Evolutionary conservation across 768 basidiomycete genomes (phyloP).

Genomic region (Lactarius trivialis): DNA sequence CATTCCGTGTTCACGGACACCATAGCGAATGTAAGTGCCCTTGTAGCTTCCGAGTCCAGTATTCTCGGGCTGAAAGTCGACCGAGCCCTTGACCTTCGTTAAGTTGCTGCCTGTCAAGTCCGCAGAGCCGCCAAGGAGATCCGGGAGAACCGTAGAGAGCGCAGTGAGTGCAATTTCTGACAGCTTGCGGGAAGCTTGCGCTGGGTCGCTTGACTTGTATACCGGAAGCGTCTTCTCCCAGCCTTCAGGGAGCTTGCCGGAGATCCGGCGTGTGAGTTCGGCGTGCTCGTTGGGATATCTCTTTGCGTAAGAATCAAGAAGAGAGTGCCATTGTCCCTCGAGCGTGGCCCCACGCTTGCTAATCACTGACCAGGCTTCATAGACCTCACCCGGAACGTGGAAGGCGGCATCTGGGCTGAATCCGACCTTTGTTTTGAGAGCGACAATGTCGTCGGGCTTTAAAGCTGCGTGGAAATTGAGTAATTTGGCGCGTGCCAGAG

Average conservation of each 20-base stretch:
- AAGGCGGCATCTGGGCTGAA: constrained; percentile 77
- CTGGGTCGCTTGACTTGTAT: constrained; percentile 77
- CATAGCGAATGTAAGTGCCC: constrained; percentile 91
- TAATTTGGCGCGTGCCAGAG: constrained; percentile 11
- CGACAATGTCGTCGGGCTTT: constrained; percentile 83
- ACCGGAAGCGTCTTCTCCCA: constrained; percentile 86
- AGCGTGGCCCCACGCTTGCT: constrained; percentile 67
- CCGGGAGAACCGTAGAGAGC: constrained; percentile 69
- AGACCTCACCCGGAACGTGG: constrained; percentile 66
- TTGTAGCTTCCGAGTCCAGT: constrained; percentile 78
- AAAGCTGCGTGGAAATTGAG: constrained; percentile 47
- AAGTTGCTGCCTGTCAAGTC: constrained; percentile 91
- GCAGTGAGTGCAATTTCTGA: constrained; percentile 84
- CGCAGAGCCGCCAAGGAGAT: constrained; percentile 83
- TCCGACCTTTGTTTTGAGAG: constrained; percentile 78
- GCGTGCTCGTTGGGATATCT: constrained; percentile 81
- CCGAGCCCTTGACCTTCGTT: constrained; percentile 75
- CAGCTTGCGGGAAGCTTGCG: constrained; percentile 87
- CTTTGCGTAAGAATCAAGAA: constrained; percentile 61
- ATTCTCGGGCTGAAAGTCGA: constrained; percentile 88
- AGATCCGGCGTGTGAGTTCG: constrained; percentile 79
- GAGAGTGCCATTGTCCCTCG: constrained; percentile 67
- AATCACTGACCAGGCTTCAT: constrained; percentile 58
- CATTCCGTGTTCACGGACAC: constrained; percentile 98
- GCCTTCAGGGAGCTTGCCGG: constrained; percentile 72